phyloP scores from a whole-genome alignment of 805 yeast species.

The Diddensiella transvaalensis region DNA sequence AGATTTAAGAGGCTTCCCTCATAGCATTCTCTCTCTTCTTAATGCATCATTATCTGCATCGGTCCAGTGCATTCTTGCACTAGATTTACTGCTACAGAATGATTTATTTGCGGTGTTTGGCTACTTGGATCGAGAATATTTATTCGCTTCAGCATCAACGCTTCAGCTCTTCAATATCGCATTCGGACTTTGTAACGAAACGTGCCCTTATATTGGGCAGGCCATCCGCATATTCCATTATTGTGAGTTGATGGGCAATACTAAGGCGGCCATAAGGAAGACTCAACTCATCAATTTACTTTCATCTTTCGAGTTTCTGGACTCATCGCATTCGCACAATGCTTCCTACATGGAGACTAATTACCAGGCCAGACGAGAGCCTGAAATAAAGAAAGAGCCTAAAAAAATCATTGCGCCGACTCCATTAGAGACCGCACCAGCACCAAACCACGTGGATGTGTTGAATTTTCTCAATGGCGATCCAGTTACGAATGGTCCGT shows the following conservation, averaged over 20 bases:
- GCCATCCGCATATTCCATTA: slow-evolving; percentile 18
- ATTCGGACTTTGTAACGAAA: slow-evolving; percentile 17
- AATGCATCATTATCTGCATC: slow-evolving; percentile 27
- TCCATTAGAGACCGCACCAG: background rate
- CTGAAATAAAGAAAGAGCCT: background rate
- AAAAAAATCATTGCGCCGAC: background rate
- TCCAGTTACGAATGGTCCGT: background rate
- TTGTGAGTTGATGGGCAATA: slow-evolving; percentile 20
- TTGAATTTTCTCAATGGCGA: background rate
- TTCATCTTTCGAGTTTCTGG: slow-evolving; percentile 17
- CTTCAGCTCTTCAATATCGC: slow-evolving; percentile 23
- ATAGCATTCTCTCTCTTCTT: slow-evolving; percentile 17
- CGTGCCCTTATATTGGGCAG: slow-evolving; percentile 18
- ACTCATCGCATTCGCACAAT: slow-evolving; percentile 1
- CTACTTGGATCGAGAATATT: slow-evolving; percentile 26
- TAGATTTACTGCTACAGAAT: slow-evolving; percentile 8
- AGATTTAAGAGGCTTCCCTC: slow-evolving; percentile 18
- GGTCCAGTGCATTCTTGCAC: slow-evolving; percentile 22
- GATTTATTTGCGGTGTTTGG: slow-evolving; percentile 20
- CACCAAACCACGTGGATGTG: background rate
- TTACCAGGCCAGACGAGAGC: background rate
- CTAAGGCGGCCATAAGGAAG: slow-evolving; percentile 16
- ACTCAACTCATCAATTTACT: slow-evolving; percentile 18
- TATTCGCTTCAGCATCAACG: slow-evolving; percentile 25
- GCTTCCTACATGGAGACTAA: background rate